phyloP scores from a whole-genome alignment of 345 rosid species.

The Eucalyptus rudis region DNA sequence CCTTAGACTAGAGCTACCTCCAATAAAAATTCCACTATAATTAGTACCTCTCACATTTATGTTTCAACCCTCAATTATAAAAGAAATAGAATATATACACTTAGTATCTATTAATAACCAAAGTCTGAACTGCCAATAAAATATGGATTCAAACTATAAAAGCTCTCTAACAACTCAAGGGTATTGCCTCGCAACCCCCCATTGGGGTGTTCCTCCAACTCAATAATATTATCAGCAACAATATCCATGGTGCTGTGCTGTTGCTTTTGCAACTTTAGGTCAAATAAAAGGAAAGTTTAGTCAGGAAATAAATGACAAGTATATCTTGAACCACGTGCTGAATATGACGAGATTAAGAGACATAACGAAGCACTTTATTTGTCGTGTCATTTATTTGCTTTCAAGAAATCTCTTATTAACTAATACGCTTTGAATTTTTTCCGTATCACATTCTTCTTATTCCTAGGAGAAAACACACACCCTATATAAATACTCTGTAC shows the following conservation, averaged over 20 bases:
- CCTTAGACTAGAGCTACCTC: neutral
- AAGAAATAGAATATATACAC: neutral
- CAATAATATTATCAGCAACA: neutral
- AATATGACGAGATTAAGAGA: neutral
- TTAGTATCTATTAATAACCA: rapidly evolving
- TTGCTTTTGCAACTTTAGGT: neutral
- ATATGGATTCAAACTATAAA: too few species aligned
- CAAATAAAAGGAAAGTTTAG: neutral
- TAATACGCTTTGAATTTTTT: too few species aligned
- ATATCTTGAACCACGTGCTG: neutral
- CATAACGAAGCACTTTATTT: neutral
- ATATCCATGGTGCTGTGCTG: neutral
- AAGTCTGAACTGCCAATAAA: rapidly evolving
- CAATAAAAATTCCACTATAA: neutral
- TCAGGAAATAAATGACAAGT: neutral
- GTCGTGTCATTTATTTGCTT: too few species aligned
- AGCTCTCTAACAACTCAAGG: rapidly evolving
- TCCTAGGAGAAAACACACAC: neutral
- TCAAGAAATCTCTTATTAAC: too few species aligned
- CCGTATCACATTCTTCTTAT: neutral
- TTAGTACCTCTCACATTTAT: neutral
- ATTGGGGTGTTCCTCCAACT: neutral
- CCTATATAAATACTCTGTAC: neutral
- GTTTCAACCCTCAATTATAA: too few species aligned
- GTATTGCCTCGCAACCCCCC: too few species aligned